phyloP scores from a whole-genome alignment of 768 basidiomycete species.

The Lactarius deliciosus region DNA sequence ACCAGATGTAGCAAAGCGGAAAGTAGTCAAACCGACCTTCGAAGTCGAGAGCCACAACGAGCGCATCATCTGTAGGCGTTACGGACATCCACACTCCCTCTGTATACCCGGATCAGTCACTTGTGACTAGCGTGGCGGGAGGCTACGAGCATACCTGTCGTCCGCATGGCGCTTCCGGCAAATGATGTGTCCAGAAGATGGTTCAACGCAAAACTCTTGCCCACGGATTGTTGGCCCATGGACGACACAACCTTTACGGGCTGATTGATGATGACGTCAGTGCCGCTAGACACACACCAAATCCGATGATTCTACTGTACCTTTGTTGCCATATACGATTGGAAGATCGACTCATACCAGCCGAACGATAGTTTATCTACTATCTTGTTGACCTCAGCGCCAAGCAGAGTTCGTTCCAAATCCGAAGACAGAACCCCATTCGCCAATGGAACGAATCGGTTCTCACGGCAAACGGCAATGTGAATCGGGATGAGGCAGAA shows the following conservation, averaged over 20 bases:
- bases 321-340: constrained; percentile 60
- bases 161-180: constrained; percentile 65
- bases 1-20: background rate
- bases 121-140: constrained; percentile 8
- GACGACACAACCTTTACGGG: constrained; percentile 66
- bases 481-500: constrained; percentile 66
- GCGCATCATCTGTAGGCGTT: constrained; percentile 52
- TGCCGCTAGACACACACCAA: background rate
- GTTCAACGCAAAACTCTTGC: constrained; percentile 59
- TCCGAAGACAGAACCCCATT: constrained; percentile 53
- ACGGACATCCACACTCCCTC: constrained; percentile 70
- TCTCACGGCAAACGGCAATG: constrained; percentile 57
- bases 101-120: constrained; percentile 28
- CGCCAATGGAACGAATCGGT: constrained; percentile 59
- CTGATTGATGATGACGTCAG: constrained; percentile 34
- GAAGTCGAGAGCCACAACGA: constrained; percentile 63
- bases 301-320: constrained; percentile 31
- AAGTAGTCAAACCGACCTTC: constrained; percentile 44
- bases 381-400: constrained; percentile 58
- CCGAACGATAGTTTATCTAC: constrained; percentile 57
- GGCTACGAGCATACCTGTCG: constrained; percentile 54
- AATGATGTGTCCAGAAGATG: constrained; percentile 65
- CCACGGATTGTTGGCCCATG: constrained; percentile 69
- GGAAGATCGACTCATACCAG: constrained; percentile 65
- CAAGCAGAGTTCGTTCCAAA: constrained; percentile 53